phyloP scores from a whole-genome alignment of 306 rosid species.

The Trichosanthes cucumerina region DNA sequence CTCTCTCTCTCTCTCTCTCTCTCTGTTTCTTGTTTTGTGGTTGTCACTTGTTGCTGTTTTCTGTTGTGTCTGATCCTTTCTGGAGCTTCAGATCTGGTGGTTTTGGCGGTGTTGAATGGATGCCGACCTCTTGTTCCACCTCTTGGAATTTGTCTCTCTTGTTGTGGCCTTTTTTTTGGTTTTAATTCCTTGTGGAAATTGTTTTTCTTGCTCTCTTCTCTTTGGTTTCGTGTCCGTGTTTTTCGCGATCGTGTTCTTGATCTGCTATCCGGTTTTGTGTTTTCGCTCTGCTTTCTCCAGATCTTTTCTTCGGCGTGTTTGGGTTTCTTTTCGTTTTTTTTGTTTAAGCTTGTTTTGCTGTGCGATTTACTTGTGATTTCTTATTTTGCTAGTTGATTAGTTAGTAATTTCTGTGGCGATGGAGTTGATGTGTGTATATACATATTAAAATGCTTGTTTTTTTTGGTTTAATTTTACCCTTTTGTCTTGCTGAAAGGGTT shows the following conservation, averaged over 20 bases:
- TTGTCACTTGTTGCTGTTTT: neutral
- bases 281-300: neutral
- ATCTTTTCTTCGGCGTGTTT: neutral
- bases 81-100: conserved; percentile 14
- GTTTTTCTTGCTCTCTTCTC: neutral
- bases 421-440: neutral
- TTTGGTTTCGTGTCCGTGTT: neutral
- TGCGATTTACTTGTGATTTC: neutral
- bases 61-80: neutral
- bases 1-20: neutral
- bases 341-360: neutral
- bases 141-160: neutral
- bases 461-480: neutral
- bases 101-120: neutral
- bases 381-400: neutral
- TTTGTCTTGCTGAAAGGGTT: neutral
- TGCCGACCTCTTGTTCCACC: neutral
- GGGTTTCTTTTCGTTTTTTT: neutral
- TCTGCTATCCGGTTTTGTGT: neutral
- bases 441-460: neutral
- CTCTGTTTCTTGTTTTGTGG: neutral
- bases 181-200: neutral
- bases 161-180: neutral
- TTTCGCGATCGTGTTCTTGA: neutral
- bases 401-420: neutral